Evolutionary conservation across 2,329 filamentous ascomycete species (phyloP), one percentile per base, ranked within the genome.

Genomic region (Trichoderma sp.): DNA sequence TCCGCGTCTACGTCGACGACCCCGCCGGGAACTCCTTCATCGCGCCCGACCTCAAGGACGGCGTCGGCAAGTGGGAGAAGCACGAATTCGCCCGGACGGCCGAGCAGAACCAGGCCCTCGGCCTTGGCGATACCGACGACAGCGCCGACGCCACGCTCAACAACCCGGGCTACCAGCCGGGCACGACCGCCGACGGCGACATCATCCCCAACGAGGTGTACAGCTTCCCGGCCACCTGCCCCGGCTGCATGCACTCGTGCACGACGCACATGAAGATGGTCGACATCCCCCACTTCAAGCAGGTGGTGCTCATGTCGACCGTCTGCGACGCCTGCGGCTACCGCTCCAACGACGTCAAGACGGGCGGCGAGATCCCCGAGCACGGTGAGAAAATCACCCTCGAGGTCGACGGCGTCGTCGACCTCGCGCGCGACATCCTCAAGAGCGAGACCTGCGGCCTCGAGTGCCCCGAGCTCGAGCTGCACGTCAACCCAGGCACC

Each of bases 181-280:
- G 79, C 18, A 79, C 85, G 32, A 79, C 77, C 30, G 78, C 79
- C 4, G 87, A 91, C 54, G 90, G 92, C 34, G 91, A 97, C n/a
- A 96, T 98, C 74, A 86, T 96, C 59, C 93, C 96, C 72, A 91
- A 97, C 78, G 91, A 97, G 79, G 91, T 97, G 32, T 98, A 98
- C 83, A 90, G 89, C 69, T 96, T 99, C 82, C 95, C 95, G 3
- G 91, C 94, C 7, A 92, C 89, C 69, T 99, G 96, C 79, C 96
- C 96, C 0, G 95, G 93, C 71, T 99, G 96, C 84, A 90, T 90
- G 76, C 92, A 92, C 80, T 83, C 89, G 5, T 97, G 94, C 81
- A 89, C 89, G 4, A 97, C 96, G 11, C 94, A 97, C 80, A 97
- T 97, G 93, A 97, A 97, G 84, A 97, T 97, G 90, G 93, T 98